Evolutionary conservation across 768 basidiomycete genomes (phyloP), one percentile per base, ranked within the genome.

Genomic region (Leucosporidium creatinivorum): DNA sequence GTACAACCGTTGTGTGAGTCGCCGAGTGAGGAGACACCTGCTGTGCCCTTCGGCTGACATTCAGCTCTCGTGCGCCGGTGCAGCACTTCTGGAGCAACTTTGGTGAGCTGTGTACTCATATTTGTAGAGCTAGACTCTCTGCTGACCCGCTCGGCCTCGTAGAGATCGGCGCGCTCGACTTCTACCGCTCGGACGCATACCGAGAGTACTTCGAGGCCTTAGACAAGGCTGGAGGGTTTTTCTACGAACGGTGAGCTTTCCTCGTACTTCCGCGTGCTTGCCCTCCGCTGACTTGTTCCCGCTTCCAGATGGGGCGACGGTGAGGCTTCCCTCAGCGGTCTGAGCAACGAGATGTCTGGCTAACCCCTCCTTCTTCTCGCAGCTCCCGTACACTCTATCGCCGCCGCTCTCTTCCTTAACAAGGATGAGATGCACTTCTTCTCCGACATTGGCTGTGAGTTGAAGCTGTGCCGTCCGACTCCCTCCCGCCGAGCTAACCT

Each of bases 401-500:
- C 89, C 47, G 93, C 88, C 1, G 87, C 93, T 0, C 81, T 98
- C 13, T 89, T 97, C 72, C 88, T 91, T 0, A 83, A 83, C 77
- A 93, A 89, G 76, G 88, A 91, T 23, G 89, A 75, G 78, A 86
- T 97, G 52, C 90, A 96, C 78, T 98, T 91, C 81, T 97, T 97
- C 82, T 84, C 87, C 70, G 92, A 97, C 75, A 90, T 98, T 60
- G 93, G 91, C 5, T 98, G 65, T 55, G 47, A 30, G 65, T 23
- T 9, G 6, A 26, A 23, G 13, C 0, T 15, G 25, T 30, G 21
- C 50, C 10, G 25, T 18, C 25, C 21, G 21, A 4, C 30, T 5
- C 33, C 4, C 10, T 15, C 2, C 23, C 18, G 17, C 10, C 36
- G 21, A 10, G 3, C 30, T 26, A 25, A 33, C 51, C 21, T 54